phyloP scores from a whole-genome alignment of 345 rosid species.

The Raphanus raphanistrum region DNA sequence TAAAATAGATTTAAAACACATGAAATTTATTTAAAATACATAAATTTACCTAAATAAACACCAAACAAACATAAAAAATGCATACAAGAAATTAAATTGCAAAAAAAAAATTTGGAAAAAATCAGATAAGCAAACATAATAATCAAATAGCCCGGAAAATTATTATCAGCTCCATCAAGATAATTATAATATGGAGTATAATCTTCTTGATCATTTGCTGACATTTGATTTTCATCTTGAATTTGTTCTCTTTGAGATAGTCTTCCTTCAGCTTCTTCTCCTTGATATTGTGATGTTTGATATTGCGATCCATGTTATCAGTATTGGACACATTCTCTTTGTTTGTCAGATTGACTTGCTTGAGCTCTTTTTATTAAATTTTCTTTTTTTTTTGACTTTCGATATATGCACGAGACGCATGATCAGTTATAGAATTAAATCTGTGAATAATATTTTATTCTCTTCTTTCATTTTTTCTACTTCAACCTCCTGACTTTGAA shows the following conservation, averaged over 20 bases:
- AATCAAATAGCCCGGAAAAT: too few species aligned
- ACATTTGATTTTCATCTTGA: background rate
- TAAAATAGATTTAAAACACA: background rate
- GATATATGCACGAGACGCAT: background rate
- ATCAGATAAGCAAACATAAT: too few species aligned
- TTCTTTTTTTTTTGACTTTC: background rate
- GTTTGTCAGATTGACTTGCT: background rate
- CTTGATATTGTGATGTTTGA: background rate
- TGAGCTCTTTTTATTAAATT: background rate
- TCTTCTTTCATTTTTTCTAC: background rate
- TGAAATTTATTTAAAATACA: background rate
- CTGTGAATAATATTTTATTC: background rate
- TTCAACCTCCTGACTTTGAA: background rate
- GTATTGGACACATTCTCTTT: background rate
- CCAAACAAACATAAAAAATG: background rate
- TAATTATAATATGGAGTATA: too few species aligned
- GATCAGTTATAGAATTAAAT: background rate
- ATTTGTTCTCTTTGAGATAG: background rate
- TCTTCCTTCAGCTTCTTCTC: background rate
- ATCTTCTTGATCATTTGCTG: too few species aligned
- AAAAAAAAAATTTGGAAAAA: too few species aligned
- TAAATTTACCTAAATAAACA: background rate
- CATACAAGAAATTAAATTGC: background rate
- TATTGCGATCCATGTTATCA: background rate
- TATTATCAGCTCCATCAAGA: too few species aligned